Evolutionary conservation across 2,329 filamentous ascomycete species (phyloP), one percentile per base, ranked within the genome.

Genomic region (Paraconiothyrium brasiliense): DNA sequence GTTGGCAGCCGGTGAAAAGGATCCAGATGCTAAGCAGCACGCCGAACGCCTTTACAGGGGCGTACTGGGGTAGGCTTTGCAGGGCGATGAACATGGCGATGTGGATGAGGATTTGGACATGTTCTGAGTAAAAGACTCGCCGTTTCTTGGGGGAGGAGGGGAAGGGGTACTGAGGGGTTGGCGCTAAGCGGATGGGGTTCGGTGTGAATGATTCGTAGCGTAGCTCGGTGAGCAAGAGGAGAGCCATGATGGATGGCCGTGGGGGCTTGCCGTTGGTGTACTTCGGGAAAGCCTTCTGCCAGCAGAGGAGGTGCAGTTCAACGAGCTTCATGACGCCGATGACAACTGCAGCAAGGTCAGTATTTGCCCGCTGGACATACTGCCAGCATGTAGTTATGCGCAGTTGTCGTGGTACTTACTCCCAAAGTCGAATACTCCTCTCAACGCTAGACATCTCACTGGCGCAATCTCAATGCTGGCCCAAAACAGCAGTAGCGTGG

Each of bases 141-240:
- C 80, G 67, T 10, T 64, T 66, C 4, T 78, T 65, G 44, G 79
- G 74, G 4, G 72, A 59, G 3, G 67, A 66, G 50, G 80, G 78
- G 54, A 72, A 79, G 59, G 79, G 79, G 35, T 73, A 48, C 37
- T 74, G 69, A 27, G 69, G 69, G 4, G 68, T 57, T 32, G 37
- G 65, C 0, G 75, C 64, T 6, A 74, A 65, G 4, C 78, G 73
- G 54, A 80, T 73, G 51, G 75, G 71, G 60, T 81, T 82, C 54
- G 80, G 80, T 0, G 72, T 76, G 67, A 82, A 82, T 16, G 78
- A 80, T 59, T 82, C 80, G 64, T 81, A 81, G 54, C 80, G 76
- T 10, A 82, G 67, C 64, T 82, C 79, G 1, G 77, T 81, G 11
- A 81, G 62, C 16, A 78, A 58, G 11, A 80, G 69, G 14, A 81